Percentiles rank a stretch among this genome's conserved stretches.
phyloP scores from a whole-genome alignment of 345 rosid species.

The Geranium brycei region DNA sequence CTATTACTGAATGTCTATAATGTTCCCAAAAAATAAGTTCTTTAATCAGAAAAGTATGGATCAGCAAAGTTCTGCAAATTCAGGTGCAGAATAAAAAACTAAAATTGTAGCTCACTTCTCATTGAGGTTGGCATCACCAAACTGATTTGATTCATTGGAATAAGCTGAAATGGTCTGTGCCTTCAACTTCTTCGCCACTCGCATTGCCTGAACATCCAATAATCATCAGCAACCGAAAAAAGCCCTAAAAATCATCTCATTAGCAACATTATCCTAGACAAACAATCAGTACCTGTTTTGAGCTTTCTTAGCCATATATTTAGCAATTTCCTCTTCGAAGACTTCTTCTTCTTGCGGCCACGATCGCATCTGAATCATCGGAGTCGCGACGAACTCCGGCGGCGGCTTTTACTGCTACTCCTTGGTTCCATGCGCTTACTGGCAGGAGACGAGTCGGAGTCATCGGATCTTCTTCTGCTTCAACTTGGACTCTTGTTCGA shows the following conservation, averaged over 20 bases:
- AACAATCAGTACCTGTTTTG: conserved; percentile 42
- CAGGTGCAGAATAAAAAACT: no score
- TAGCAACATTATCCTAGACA: not conserved
- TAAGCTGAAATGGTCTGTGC: conserved; percentile 63
- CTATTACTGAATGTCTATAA: no score
- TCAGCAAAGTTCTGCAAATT: no score
- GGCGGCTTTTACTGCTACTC: conserved; percentile 15
- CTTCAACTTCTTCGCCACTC: conserved; percentile 73
- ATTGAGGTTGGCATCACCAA: conserved; percentile 88
- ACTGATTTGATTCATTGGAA: conserved; percentile 88
- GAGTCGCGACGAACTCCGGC: conserved; percentile 8
- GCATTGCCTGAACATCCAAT: conserved; percentile 34
- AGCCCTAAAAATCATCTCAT: no score
- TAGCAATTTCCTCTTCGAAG: conserved; percentile 54
- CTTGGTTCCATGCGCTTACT: conserved; percentile 18
- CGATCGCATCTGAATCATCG: conserved; percentile 21
- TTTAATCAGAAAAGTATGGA: no score
- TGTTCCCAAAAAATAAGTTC: no score
- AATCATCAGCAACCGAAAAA: not conserved
- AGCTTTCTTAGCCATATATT: conserved; percentile 62
- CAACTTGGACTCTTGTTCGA: conserved; percentile 6
- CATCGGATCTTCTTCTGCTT: conserved; percentile 16
- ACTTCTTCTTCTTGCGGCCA: conserved; percentile 26
- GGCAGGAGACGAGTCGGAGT: conserved; percentile 18
- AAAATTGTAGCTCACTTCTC: conserved; percentile 40